Conservation (phyloP, 257 asterid species). For the Nicotiana attenuata region DNA sequence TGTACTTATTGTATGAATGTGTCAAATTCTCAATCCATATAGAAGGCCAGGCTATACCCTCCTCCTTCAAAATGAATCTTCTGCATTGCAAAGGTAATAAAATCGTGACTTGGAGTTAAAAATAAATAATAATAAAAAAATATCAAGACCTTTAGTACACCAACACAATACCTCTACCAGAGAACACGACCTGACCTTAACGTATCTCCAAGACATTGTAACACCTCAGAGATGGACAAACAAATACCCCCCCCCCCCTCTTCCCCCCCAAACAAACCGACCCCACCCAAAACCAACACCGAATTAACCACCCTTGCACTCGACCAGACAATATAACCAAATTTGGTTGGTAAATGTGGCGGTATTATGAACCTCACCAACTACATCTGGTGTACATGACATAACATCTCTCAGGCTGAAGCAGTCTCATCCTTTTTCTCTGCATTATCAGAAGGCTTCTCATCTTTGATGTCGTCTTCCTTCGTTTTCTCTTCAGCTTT, state of each 20-base stretch:
- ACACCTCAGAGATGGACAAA: constrained; percentile 1
- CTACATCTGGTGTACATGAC: constrained; percentile 7
- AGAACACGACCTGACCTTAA: constrained; percentile 4
- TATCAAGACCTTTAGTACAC: background rate
- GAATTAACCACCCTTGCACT: constrained; percentile 4
- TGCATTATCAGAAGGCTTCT: constrained; percentile 21
- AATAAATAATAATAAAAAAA: too few relatives aligned
- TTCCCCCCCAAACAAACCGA: background rate
- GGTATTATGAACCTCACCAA: constrained; percentile 13
- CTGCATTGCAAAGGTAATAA: too few relatives aligned
- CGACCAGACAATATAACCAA: constrained; percentile 17
- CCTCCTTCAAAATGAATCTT: too few relatives aligned
- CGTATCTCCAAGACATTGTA: background rate
- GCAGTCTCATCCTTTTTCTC: constrained; percentile 25
- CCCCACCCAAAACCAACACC: background rate
- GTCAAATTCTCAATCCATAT: too few relatives aligned
- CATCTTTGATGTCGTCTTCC: constrained; percentile 21
- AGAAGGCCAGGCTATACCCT: too few relatives aligned
- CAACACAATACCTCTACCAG: background rate
- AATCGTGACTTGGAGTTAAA: too few relatives aligned
- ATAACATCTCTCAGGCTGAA: constrained; percentile 18
- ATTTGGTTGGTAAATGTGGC: constrained; percentile 11
- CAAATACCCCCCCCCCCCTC: background rate
- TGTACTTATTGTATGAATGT: too few relatives aligned
- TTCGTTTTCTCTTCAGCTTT: constrained; percentile 20